phyloP scores from a whole-genome alignment of 1,139 yeast genomes.

The Geotrichum restrictum region DNA sequence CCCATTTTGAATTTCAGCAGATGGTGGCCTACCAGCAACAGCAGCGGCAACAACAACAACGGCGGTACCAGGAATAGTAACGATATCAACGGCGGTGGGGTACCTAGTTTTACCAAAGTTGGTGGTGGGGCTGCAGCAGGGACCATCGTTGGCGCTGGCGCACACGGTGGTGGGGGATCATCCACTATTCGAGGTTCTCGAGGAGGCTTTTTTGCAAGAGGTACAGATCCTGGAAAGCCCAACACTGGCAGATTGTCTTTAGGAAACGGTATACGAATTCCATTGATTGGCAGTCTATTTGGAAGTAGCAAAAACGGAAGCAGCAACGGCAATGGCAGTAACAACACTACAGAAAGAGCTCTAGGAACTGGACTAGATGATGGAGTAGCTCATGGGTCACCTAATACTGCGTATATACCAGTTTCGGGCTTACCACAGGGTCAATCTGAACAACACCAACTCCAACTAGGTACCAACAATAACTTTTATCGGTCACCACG shows the following conservation, averaged over 20 bases:
- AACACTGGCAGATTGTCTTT: conserved; percentile 4
- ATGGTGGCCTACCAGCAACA: conserved; percentile 2
- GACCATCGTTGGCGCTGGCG: not conserved
- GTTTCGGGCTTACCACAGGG: no score
- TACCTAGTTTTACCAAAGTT: no score
- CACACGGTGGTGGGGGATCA: no score
- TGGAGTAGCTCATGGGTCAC: no score
- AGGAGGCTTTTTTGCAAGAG: not conserved
- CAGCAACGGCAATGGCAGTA: not conserved
- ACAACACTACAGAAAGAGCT: no score
- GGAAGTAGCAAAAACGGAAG: not conserved
- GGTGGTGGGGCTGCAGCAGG: not conserved
- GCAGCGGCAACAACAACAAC: not conserved
- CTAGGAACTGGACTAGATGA: no score
- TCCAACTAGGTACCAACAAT: not conserved
- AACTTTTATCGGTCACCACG: not conserved
- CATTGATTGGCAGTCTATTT: not conserved
- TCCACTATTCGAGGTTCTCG: not conserved
- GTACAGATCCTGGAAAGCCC: conserved; percentile 16
- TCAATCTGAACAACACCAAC: not conserved
- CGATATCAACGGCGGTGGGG: no score
- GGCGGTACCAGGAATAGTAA: no score
- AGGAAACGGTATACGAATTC: not conserved
- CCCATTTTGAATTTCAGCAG: not conserved
- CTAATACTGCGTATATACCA: no score